These are phyloP conservation scores for Talaromyces sp. DNA, from an alignment of 2,329 filamentous ascomycete genomes.

Conservation along the genomic window DNA sequence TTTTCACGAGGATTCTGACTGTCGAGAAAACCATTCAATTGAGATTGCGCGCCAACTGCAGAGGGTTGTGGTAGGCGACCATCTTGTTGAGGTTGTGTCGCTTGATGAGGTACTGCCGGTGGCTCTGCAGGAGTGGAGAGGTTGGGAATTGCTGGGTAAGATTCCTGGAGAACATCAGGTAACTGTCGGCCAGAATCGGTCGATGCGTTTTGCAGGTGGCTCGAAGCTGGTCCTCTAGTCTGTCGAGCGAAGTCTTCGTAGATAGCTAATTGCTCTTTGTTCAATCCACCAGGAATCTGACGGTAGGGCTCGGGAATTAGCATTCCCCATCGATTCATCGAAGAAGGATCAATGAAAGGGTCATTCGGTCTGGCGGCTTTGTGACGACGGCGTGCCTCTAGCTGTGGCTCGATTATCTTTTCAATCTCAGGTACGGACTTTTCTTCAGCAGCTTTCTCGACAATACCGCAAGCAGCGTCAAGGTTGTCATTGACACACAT, in stretches of 20 bases:
- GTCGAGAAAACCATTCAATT: constrained; percentile 61
- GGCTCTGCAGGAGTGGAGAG: constrained; percentile 62
- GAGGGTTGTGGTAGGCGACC: constrained; percentile 38
- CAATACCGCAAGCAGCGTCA: constrained; percentile 86
- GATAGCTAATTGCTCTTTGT: constrained; percentile 87
- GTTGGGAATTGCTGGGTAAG: constrained; percentile 58
- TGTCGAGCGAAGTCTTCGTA: constrained; percentile 95
- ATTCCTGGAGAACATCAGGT: constrained; percentile 61
- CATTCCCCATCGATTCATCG: constrained; percentile 82
- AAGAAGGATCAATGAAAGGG: constrained; percentile 72
- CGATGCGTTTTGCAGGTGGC: constrained; percentile 54
- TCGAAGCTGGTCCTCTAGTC: constrained; percentile 61
- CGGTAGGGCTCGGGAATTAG: constrained; percentile 94
- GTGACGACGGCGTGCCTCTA: constrained; percentile 75
- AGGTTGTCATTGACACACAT: constrained; percentile 99
- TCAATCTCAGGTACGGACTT: constrained; percentile 93
- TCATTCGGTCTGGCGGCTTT: constrained; percentile 73
- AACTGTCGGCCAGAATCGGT: constrained; percentile 60
- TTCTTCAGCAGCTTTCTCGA: constrained; percentile 93
- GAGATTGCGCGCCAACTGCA: constrained; percentile 43
- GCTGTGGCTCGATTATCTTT: constrained; percentile 78
- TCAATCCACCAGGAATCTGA: constrained; percentile 76
- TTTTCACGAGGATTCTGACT: constrained; percentile 52
- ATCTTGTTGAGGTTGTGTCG: constrained; percentile 51
- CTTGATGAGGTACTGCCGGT: constrained; percentile 59